Evolutionary conservation across 1,284 basidiomycete genomes (phyloP).

Genomic region (Trametes polyzona): DNA sequence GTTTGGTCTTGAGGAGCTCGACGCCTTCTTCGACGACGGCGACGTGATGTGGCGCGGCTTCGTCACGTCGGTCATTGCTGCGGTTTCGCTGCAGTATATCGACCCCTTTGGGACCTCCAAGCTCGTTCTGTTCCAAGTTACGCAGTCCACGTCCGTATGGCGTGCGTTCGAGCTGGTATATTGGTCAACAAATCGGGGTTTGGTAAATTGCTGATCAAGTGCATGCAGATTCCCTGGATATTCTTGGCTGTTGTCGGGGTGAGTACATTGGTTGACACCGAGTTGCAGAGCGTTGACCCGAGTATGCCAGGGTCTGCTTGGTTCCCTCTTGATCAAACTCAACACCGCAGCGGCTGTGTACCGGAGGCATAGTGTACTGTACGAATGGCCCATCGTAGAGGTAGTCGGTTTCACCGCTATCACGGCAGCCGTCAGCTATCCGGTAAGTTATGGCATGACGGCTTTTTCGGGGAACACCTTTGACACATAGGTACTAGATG

Average conservation of each 20-base stretch:
- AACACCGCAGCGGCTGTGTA: conserved; percentile 68
- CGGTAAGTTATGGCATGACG: conserved; percentile 44
- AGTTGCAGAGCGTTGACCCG: neutral
- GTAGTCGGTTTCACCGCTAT: conserved; percentile 64
- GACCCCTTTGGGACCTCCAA: conserved; percentile 77
- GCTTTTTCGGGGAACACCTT: no score
- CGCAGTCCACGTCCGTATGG: conserved; percentile 63
- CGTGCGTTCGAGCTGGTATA: conserved; percentile 70
- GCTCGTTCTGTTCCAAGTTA: conserved; percentile 73
- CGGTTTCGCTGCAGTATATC: conserved; percentile 71
- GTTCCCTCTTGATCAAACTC: conserved; percentile 64
- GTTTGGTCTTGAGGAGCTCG: conserved; percentile 75
- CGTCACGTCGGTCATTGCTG: conserved; percentile 73
- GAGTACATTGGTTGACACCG: conserved; percentile 5
- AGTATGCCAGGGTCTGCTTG: conserved; percentile 57
- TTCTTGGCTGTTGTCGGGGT: conserved; percentile 64
- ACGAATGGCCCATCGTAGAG: conserved; percentile 66
- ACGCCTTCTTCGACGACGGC: conserved; percentile 65
- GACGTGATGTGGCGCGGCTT: conserved; percentile 80
- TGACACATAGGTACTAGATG: no score
- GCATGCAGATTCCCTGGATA: conserved; percentile 66
- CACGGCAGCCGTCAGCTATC: conserved; percentile 70
- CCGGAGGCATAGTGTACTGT: conserved; percentile 57
- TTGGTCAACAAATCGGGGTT: neutral
- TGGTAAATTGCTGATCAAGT: neutral